Percentiles rank a stretch among this genome's conserved stretches.
Conservation (phyloP, 2,329 filamentous ascomycete species). For the Trichophyton rubrum region DNA sequence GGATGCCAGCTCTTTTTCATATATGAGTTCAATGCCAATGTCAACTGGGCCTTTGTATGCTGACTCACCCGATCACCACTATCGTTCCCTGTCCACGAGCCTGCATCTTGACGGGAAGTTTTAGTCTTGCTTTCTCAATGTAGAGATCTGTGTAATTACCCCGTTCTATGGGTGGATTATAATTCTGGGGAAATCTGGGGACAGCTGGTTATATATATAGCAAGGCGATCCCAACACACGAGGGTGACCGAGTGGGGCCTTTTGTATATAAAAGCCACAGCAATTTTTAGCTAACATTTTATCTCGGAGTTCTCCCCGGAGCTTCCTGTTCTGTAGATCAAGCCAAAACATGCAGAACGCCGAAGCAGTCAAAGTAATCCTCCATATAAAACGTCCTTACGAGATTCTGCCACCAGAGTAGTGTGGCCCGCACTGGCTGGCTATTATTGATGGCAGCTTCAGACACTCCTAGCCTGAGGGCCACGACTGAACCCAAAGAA, state of each 20-base stretch:
- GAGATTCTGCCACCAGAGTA: background rate
- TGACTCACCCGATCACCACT: constrained; percentile 26
- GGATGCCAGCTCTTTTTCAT: constrained; percentile 26
- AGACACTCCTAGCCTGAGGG: background rate
- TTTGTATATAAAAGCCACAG: background rate
- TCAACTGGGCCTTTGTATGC: constrained; percentile 4
- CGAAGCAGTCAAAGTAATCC: background rate
- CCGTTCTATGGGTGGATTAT: background rate
- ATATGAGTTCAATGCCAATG: background rate
- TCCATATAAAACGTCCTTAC: too few species aligned
- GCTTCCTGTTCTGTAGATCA: background rate
- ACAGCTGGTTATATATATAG: background rate
- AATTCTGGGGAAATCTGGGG: background rate
- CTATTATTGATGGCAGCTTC: background rate
- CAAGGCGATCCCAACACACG: background rate
- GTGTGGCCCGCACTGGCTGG: background rate
- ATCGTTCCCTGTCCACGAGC: constrained; percentile 18
- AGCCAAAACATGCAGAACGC: background rate
- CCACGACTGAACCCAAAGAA: background rate
- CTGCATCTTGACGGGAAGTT: background rate
- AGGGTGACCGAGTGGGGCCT: background rate
- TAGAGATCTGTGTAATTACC: background rate
- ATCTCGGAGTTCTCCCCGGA: background rate
- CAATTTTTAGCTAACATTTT: background rate
- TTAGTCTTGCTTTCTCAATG: background rate